Conservation (phyloP, 768 basidiomycete species). For the Psilocybe cubensis region DNA sequence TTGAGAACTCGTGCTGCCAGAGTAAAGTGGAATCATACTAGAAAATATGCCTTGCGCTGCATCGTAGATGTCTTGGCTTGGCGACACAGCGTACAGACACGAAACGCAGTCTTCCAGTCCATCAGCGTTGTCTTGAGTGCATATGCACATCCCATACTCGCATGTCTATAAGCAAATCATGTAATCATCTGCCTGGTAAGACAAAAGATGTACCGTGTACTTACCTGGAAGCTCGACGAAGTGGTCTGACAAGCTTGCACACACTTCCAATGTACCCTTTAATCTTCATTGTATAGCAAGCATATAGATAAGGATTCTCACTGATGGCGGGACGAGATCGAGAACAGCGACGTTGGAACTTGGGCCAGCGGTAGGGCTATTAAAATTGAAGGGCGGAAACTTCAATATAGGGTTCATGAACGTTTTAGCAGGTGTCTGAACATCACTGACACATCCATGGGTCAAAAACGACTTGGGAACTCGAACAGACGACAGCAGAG, state of each 20-base stretch:
- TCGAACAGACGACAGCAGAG: not conserved
- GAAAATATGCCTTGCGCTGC: constrained; percentile 11
- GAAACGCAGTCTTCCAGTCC: constrained; percentile 13
- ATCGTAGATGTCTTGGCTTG: constrained; percentile 8
- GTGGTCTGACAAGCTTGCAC: constrained; percentile 4
- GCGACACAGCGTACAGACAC: constrained; percentile 13
- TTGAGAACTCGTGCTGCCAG: not conserved
- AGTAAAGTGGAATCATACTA: not conserved
- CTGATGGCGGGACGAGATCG: constrained; percentile 6
- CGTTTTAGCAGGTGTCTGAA: too few species aligned
- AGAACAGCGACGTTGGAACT: not conserved
- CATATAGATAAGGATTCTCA: not conserved
- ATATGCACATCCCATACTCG: constrained; percentile 16
- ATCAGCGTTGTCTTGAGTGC: constrained; percentile 10
- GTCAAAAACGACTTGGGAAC: not conserved
- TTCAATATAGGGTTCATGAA: too few species aligned
- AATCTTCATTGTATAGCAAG: too few species aligned
- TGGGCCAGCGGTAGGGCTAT: not conserved
- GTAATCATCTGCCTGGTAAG: not conserved
- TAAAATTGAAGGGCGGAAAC: not conserved
- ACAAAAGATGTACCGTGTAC: too few species aligned
- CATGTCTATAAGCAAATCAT: constrained; percentile 3
- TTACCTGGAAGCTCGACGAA: not conserved
- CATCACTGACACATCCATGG: not conserved
- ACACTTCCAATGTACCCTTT: not conserved